Conservation (phyloP, 1,139 yeast genomes). For the Nematodospora anomalae region DNA sequence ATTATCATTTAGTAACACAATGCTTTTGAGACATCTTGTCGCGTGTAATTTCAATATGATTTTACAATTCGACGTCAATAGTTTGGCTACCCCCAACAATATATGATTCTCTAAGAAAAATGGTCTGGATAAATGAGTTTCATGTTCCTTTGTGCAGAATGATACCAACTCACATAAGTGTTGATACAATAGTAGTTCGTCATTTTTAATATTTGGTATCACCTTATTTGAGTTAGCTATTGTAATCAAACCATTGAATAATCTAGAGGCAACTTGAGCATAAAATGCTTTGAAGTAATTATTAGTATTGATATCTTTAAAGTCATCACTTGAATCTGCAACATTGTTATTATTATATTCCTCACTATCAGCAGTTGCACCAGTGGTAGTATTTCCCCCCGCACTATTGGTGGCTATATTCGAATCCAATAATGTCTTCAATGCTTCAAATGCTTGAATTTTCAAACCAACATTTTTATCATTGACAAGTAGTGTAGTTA, state of each 20-base stretch:
- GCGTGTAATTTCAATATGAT: slow-evolving; percentile 64
- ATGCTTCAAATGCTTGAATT: slow-evolving; percentile 81
- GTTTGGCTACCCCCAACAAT: slow-evolving; percentile 50
- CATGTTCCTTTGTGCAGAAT: slow-evolving; percentile 67
- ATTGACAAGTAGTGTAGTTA: slow-evolving; percentile 60
- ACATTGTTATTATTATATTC: slow-evolving; percentile 1
- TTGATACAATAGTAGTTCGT: slow-evolving; percentile 51
- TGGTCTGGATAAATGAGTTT: slow-evolving; percentile 51
- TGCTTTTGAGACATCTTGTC: slow-evolving; percentile 59
- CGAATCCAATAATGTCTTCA: slow-evolving; percentile 70
- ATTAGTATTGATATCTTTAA: slow-evolving; percentile 44
- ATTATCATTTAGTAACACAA: slow-evolving; percentile 61
- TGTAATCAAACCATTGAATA: slow-evolving; percentile 49
- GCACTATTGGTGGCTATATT: slow-evolving; percentile 28
- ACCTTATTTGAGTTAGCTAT: slow-evolving; percentile 12
- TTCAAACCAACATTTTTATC: slow-evolving; percentile 74
- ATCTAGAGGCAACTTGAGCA: slow-evolving; percentile 54
- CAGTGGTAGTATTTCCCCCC: slow-evolving; percentile 4
- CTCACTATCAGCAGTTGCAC: slow-evolving; percentile 5
- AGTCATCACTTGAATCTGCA: slow-evolving; percentile 19
- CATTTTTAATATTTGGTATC: slow-evolving; percentile 20
- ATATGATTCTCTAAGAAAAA: slow-evolving; percentile 61
- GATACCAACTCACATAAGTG: slow-evolving; percentile 69
- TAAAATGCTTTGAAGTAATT: slow-evolving; percentile 65
- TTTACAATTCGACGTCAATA: slow-evolving; percentile 39